Evolutionary conservation across 495 filamentous ascomycete genomes (phyloP).

Genomic region (Penicillium robsamsonii): DNA sequence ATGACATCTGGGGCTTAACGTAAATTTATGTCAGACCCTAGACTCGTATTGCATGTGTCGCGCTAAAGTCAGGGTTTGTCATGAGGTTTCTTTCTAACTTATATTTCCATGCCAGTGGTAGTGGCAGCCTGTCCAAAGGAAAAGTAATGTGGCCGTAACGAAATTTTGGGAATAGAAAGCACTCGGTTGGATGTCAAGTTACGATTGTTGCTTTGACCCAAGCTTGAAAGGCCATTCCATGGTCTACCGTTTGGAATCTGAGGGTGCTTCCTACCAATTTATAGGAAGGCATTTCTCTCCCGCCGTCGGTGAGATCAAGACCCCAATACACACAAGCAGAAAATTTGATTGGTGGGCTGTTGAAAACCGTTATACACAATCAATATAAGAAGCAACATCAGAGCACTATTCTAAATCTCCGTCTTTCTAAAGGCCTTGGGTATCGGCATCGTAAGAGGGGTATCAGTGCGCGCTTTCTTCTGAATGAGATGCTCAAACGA

Average conservation of each 20-base stretch:
- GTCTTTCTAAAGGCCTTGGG: slow-evolving; percentile 17
- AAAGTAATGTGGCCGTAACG: too few species aligned
- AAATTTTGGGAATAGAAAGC: too few species aligned
- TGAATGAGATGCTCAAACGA: slow-evolving; percentile 45
- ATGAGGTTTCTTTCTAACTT: background rate
- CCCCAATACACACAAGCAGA: background rate
- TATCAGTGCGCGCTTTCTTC: slow-evolving; percentile 19
- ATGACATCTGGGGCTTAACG: background rate
- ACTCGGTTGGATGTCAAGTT: too few species aligned
- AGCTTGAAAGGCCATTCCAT: too few species aligned
- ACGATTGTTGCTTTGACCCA: too few species aligned
- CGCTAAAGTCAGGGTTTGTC: background rate
- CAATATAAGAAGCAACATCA: background rate
- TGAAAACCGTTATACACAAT: too few species aligned
- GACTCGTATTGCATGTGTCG: background rate
- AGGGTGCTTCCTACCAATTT: too few species aligned
- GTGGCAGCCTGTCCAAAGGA: too few species aligned
- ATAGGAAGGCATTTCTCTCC: too few species aligned
- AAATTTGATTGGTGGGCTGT: background rate
- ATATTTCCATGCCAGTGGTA: too few species aligned
- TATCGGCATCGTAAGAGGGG: slow-evolving; percentile 23
- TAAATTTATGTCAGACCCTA: background rate
- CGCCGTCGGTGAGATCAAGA: too few species aligned
- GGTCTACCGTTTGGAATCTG: too few species aligned
- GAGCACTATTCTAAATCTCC: slow-evolving; percentile 1